Percentiles rank a stretch among this genome's conserved stretches.
Conservation (phyloP, 2,329 filamentous ascomycete genomes). For the Ophiostoma novo-ulmi region DNA sequence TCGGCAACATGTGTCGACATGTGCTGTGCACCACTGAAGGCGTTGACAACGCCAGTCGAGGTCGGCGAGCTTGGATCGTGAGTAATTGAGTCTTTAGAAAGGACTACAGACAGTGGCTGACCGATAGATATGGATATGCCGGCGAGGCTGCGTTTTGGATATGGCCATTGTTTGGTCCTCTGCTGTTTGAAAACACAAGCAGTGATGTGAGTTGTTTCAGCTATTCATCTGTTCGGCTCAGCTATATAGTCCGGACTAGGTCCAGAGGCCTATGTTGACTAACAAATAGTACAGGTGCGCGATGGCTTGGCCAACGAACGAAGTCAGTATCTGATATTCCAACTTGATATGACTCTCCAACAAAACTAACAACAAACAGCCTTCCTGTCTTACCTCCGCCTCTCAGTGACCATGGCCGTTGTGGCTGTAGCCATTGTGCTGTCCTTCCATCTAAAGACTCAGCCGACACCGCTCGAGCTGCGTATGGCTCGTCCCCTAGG, state of each 20-base stretch:
- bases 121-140: slow-evolving; percentile 26
- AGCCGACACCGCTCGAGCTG: slow-evolving; percentile 65
- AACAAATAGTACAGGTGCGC: slow-evolving; percentile 35
- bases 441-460: slow-evolving; percentile 80
- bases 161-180: slow-evolving; percentile 59
- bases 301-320: slow-evolving; percentile 77
- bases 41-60: slow-evolving; percentile 42
- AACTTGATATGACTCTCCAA: neutral
- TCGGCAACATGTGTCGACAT: neutral
- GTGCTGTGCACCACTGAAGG: slow-evolving; percentile 40
- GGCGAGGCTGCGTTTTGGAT: slow-evolving; percentile 48
- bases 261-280: neutral
- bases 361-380: slow-evolving; percentile 37
- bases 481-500: slow-evolving; percentile 79
- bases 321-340: slow-evolving; percentile 41
- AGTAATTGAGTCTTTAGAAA: slow-evolving; percentile 11
- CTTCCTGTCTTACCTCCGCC: slow-evolving; percentile 85
- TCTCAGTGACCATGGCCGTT: slow-evolving; percentile 85
- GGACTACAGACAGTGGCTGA: neutral
- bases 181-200: slow-evolving; percentile 69
- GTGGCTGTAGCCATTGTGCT: slow-evolving; percentile 86
- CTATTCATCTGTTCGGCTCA: neutral
- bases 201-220: slow-evolving; percentile 52
- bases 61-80: slow-evolving; percentile 40
- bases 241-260: too few relatives aligned